Evolutionary conservation across 225 moss, liverwort and hornwort genomes (phyloP).

Genomic region (Polytrichum commune): DNA sequence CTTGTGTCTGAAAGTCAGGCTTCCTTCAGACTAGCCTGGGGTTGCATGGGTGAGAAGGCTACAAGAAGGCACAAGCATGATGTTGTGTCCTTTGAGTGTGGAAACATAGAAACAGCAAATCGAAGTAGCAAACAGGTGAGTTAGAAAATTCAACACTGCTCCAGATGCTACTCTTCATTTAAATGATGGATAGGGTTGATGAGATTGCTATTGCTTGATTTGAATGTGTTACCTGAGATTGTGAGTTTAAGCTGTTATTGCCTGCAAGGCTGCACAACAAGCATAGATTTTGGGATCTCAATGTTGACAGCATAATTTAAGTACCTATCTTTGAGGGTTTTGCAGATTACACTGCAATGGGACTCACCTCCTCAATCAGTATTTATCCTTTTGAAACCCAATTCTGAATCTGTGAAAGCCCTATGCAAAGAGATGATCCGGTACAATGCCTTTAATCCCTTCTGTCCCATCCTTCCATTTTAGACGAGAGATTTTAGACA

Average conservation of each 20-base stretch:
- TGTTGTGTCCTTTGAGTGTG: constrained; percentile 63
- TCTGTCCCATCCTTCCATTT: too few relatives aligned
- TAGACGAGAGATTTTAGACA: too few relatives aligned
- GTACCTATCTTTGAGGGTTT: constrained; percentile 5
- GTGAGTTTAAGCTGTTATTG: background rate
- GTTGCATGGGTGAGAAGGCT: constrained; percentile 35
- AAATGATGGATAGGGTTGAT: constrained; percentile 6
- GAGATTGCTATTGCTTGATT: background rate
- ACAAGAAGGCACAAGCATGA: constrained; percentile 47
- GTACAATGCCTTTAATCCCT: constrained; percentile 17
- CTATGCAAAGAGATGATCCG: constrained; percentile 92
- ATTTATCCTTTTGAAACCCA: constrained; percentile 79
- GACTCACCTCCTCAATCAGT: constrained; percentile 73
- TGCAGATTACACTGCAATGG: constrained; percentile 88
- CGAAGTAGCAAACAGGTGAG: constrained; percentile 61
- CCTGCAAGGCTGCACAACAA: too few relatives aligned
- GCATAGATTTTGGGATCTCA: too few relatives aligned
- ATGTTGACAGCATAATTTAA: too few relatives aligned
- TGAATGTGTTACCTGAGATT: background rate
- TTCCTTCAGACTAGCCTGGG: constrained; percentile 52
- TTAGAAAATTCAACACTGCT: background rate
- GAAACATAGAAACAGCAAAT: constrained; percentile 55
- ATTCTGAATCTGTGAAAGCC: constrained; percentile 50
- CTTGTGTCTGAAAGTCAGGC: constrained; percentile 29
- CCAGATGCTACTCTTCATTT: too few relatives aligned